Percentiles rank a stretch among this genome's conserved stretches.
Evolutionary conservation across 2,329 filamentous ascomycete genomes (phyloP).

Genomic region (Sarocladiaceae sp.): DNA sequence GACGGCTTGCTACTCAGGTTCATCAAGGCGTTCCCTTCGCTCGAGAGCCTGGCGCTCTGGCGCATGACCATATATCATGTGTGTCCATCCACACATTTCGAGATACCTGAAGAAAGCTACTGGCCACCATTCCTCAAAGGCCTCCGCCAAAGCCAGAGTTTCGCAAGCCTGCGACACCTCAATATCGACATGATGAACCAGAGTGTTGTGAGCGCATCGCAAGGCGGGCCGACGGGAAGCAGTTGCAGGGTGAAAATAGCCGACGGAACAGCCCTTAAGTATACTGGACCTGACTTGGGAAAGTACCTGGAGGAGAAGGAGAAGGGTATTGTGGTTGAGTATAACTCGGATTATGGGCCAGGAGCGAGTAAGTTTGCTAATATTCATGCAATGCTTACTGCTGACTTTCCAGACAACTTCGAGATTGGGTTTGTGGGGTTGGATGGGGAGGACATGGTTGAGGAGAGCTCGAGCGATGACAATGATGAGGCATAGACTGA

Average conservation of each 20-base stretch:
- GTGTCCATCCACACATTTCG: slow-evolving; percentile 13
- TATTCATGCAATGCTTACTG: too few relatives aligned
- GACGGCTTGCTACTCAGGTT: slow-evolving; percentile 28
- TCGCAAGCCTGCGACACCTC: slow-evolving; percentile 26
- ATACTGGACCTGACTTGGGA: slow-evolving; percentile 9
- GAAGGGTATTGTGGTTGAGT: neutral
- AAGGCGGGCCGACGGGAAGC: slow-evolving; percentile 16
- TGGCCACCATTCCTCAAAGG: slow-evolving; percentile 33
- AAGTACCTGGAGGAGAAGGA: neutral
- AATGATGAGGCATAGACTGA: too few relatives aligned
- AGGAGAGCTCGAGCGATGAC: too few relatives aligned
- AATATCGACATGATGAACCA: slow-evolving; percentile 24
- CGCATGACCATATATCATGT: slow-evolving; percentile 24
- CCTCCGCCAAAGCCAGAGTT: slow-evolving; percentile 23
- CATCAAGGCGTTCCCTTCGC: slow-evolving; percentile 33
- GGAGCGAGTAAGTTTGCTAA: too few relatives aligned
- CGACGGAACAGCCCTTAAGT: neutral
- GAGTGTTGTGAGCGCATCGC: neutral
- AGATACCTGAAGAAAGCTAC: slow-evolving; percentile 11
- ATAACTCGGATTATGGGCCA: too few relatives aligned
- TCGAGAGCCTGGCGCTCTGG: slow-evolving; percentile 39
- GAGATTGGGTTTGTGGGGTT: too few relatives aligned
- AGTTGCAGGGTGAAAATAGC: slow-evolving; percentile 17
- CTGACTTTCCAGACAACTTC: too few relatives aligned
- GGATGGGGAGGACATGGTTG: too few relatives aligned